phyloP scores from a whole-genome alignment of 2,329 filamentous ascomycete species.

The Aureobasidium zeae region DNA sequence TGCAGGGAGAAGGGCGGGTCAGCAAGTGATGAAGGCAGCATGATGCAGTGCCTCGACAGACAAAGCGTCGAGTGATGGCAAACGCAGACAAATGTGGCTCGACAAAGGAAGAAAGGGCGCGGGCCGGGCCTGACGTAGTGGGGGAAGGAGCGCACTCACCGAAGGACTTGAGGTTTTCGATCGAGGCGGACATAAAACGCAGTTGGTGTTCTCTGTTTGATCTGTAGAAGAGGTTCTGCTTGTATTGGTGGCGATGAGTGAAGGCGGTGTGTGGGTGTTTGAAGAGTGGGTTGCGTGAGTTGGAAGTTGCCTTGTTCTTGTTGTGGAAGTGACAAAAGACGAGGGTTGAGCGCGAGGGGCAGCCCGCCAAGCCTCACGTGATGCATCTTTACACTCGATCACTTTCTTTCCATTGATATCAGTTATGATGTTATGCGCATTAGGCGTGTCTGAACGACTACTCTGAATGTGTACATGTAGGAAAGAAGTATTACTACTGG shows the following conservation, averaged over 20 bases:
- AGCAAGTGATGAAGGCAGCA: slow-evolving; percentile 18
- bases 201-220: slow-evolving; percentile 16
- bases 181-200: slow-evolving; percentile 68
- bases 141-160: slow-evolving; percentile 49
- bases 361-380: slow-evolving; percentile 7
- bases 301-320: slow-evolving; percentile 13
- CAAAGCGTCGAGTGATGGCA: too few species aligned
- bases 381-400: neutral
- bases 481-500: too few species aligned
- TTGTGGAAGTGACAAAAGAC: slow-evolving; percentile 11
- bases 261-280: neutral
- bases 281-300: slow-evolving; percentile 10
- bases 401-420: neutral
- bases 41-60: too few species aligned
- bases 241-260: neutral
- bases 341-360: slow-evolving; percentile 13
- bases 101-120: neutral
- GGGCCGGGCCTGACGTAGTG: slow-evolving; percentile 16
- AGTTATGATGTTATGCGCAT: too few species aligned
- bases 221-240: slow-evolving; percentile 6
- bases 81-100: too few species aligned
- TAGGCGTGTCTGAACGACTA: too few species aligned
- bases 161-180: slow-evolving; percentile 97
- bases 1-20: slow-evolving; percentile 34
- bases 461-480: too few species aligned